phyloP scores from a whole-genome alignment of 2,329 filamentous ascomycete species.

The Sphaerulina vaccinii region DNA sequence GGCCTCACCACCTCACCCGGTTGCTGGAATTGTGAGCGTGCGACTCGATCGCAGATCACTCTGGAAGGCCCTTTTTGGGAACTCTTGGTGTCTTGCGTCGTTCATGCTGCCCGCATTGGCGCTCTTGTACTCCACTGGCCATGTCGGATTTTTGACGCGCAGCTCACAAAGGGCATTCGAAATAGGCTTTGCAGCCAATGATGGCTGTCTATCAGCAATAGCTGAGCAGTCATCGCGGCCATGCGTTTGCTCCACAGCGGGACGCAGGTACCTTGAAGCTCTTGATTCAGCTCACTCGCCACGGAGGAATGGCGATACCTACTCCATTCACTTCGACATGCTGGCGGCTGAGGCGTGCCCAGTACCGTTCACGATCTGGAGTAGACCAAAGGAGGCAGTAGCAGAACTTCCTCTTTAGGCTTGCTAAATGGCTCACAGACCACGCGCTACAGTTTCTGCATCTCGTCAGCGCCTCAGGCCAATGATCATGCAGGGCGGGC shows the following conservation, averaged over 20 bases:
- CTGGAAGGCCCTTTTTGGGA: conserved; percentile 2
- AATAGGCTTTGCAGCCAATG: conserved; percentile 14
- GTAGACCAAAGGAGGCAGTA: conserved; percentile 17
- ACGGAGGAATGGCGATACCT: conserved; percentile 24
- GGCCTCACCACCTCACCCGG: conserved; percentile 5
- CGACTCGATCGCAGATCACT: conserved; percentile 12
- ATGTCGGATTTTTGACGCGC: conserved; percentile 9
- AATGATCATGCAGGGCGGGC: conserved; percentile 24
- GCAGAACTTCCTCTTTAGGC: conserved; percentile 1
- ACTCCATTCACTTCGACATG: conserved; percentile 14
- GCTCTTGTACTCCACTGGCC: conserved; percentile 1
- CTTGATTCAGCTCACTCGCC: conserved; percentile 22
- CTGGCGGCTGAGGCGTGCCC: conserved; percentile 24
- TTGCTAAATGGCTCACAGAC: conserved; percentile 14
- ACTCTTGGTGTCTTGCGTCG: not conserved
- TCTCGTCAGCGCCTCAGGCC: conserved; percentile 21
- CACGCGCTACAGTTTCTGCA: conserved; percentile 19
- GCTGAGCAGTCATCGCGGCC: conserved; percentile 9
- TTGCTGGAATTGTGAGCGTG: conserved; percentile 8
- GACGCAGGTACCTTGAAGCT: conserved; percentile 1
- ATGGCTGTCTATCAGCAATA: not conserved
- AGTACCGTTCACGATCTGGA: conserved; percentile 20
- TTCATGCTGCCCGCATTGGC: not conserved
- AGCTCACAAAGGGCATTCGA: conserved; percentile 17
- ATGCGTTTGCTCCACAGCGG: conserved; percentile 10